Percentiles rank a stretch among this genome's conserved stretches.
Conservation (phyloP, 192 early-diverging fungal genomes). For the Umbelopsis sp. region DNA sequence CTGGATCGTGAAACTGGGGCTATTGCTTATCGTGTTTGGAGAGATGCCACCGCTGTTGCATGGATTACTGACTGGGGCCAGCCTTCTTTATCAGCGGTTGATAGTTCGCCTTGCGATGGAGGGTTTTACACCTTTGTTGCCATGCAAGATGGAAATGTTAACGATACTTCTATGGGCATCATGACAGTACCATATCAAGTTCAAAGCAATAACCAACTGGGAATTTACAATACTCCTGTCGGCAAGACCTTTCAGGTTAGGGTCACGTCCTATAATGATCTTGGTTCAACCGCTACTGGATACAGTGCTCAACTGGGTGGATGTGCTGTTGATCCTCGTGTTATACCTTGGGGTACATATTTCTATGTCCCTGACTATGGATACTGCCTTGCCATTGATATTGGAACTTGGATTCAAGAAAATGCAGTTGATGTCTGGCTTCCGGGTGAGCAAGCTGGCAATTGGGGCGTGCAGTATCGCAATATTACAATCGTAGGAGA, state of each 20-base stretch:
- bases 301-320: slow-evolving; percentile 10
- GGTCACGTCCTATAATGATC: neutral
- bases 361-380: slow-evolving; percentile 11
- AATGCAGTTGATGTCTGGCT: slow-evolving; percentile 8
- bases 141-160: slow-evolving; percentile 1
- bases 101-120: neutral
- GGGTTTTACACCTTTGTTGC: neutral
- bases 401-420: slow-evolving; percentile 12
- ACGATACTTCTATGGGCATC: slow-evolving; percentile 4
- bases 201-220: neutral
- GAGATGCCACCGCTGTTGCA: neutral
- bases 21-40: neutral
- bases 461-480: slow-evolving; percentile 9
- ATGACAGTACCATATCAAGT: neutral
- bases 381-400: slow-evolving; percentile 1
- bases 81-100: neutral
- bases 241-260: neutral
- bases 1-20: neutral
- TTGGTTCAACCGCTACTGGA: neutral
- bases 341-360: slow-evolving; percentile 7
- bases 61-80: slow-evolving; percentile 9
- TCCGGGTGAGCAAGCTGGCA: neutral
- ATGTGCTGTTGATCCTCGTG: slow-evolving; percentile 9
- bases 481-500: slow-evolving; percentile 3
- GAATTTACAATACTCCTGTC: neutral